Percentiles rank a stretch among this genome's conserved stretches.
Conservation (phyloP, 179 eudicot genomes). For the Patellifolia procumbens region DNA sequence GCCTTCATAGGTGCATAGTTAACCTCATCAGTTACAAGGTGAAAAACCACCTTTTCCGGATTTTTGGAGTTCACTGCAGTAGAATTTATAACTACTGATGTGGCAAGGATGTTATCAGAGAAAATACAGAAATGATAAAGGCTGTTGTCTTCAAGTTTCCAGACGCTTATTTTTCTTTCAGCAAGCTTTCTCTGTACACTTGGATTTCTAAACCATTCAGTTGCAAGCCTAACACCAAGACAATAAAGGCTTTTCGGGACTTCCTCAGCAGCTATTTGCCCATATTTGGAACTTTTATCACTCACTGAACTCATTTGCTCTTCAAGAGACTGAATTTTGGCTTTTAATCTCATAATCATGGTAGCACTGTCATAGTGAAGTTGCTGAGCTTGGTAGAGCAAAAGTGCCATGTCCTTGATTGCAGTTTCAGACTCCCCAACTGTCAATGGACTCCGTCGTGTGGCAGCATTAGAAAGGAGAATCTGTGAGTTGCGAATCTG, state of each 20-base stretch:
- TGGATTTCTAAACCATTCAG: constrained; percentile 66
- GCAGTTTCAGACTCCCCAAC: constrained; percentile 62
- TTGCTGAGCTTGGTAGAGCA: constrained; percentile 76
- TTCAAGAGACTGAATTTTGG: constrained; percentile 78
- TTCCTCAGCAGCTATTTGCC: constrained; percentile 89
- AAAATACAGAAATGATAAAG: constrained; percentile 78
- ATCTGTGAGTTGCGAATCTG: constrained; percentile 81
- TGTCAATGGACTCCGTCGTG: constrained; percentile 62
- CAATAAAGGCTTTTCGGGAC: constrained; percentile 84
- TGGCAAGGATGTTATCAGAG: constrained; percentile 87
- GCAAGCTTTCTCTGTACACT: constrained; percentile 40
- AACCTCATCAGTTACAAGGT: constrained; percentile 83
- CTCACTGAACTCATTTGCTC: constrained; percentile 67
- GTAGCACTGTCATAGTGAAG: constrained; percentile 83
- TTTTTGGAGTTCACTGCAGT: constrained; percentile 63
- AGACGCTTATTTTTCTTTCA: constrained; percentile 37
- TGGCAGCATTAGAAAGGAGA: constrained; percentile 77
- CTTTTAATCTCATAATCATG: constrained; percentile 85
- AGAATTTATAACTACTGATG: constrained; percentile 82
- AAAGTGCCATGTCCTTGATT: constrained; percentile 75
- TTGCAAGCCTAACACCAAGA: constrained; percentile 68
- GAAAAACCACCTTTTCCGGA: constrained; percentile 69
- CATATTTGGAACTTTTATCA: constrained; percentile 76
- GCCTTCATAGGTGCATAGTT: constrained; percentile 88
- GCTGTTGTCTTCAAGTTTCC: constrained; percentile 54